phyloP scores from a whole-genome alignment of 2,329 filamentous ascomycete genomes.

The Aspergillus ochraceus region DNA sequence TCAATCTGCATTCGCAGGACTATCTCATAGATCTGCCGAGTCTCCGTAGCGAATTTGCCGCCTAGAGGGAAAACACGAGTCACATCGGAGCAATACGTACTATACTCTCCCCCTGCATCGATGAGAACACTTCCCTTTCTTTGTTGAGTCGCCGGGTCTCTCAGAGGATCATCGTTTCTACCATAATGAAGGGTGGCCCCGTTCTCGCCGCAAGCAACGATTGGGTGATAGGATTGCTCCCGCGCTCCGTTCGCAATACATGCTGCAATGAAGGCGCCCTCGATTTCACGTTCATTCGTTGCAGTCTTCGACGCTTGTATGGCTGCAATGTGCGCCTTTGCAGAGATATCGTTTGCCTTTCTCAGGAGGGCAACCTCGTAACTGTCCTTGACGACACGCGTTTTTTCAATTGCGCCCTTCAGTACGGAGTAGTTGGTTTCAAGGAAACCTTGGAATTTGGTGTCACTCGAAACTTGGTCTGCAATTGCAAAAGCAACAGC shows the following conservation, averaged over 20 bases:
- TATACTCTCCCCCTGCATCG: slow-evolving; percentile 84
- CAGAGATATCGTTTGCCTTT: slow-evolving; percentile 77
- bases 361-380: slow-evolving; percentile 83
- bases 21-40: slow-evolving; percentile 70
- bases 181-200: slow-evolving; percentile 85
- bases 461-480: slow-evolving; percentile 70
- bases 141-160: slow-evolving; percentile 43
- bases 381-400: slow-evolving; percentile 78
- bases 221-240: slow-evolving; percentile 82
- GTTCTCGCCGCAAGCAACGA: slow-evolving; percentile 80
- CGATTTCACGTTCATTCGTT: slow-evolving; percentile 77
- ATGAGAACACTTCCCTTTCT: slow-evolving; percentile 72
- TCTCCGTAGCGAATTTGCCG: slow-evolving; percentile 68
- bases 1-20: slow-evolving; percentile 79
- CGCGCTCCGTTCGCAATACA: slow-evolving; percentile 74
- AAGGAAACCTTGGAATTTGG: slow-evolving; percentile 71
- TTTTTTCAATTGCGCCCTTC: slow-evolving; percentile 72
- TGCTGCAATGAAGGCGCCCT: slow-evolving; percentile 71
- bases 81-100: slow-evolving; percentile 84
- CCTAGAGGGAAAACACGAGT: slow-evolving; percentile 82
- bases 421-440: slow-evolving; percentile 62
- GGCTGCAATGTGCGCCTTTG: slow-evolving; percentile 72
- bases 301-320: slow-evolving; percentile 64
- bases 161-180: slow-evolving; percentile 72
- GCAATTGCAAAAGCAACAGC: slow-evolving; percentile 72